These are phyloP conservation scores for Cladosporium sp. DNA, from an alignment of 2,329 filamentous ascomycete genomes.

Conservation along the genomic window DNA sequence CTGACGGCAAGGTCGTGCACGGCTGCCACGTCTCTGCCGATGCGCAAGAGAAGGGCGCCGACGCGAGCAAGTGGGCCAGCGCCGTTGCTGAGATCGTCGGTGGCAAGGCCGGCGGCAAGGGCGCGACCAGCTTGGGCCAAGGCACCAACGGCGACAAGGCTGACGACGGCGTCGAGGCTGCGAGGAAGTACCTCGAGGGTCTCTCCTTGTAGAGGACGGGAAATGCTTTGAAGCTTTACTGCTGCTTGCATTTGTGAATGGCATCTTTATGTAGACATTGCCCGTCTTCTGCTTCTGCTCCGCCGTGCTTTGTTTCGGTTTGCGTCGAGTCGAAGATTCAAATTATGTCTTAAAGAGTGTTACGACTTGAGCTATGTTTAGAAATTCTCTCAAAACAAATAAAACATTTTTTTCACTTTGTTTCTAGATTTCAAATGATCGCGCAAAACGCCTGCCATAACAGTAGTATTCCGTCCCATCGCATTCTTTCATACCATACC, in stretches of 20 bases:
- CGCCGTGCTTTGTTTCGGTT: too few relatives aligned
- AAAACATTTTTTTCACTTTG: too few relatives aligned
- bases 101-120: conserved; percentile 90
- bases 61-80: conserved; percentile 79
- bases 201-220: conserved; percentile 56
- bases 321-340: neutral
- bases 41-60: conserved; percentile 57
- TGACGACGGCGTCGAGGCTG: conserved; percentile 76
- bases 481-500: too few relatives aligned
- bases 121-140: conserved; percentile 80
- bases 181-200: conserved; percentile 79
- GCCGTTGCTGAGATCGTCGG: conserved; percentile 76
- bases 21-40: conserved; percentile 83
- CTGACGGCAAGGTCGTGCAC: conserved; percentile 73
- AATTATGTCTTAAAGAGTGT: neutral
- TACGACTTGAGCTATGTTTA: neutral
- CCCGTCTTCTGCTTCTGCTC: too few relatives aligned
- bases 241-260: neutral
- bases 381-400: too few relatives aligned
- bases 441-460: too few relatives aligned
- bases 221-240: neutral
- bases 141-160: conserved; percentile 79
- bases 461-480: too few relatives aligned
- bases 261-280: too few relatives aligned
- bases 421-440: too few relatives aligned